Base-by-base conservation (phyloP, 2,329 filamentous ascomycete species). In the Kalaharituber pfeilii region DNA sequence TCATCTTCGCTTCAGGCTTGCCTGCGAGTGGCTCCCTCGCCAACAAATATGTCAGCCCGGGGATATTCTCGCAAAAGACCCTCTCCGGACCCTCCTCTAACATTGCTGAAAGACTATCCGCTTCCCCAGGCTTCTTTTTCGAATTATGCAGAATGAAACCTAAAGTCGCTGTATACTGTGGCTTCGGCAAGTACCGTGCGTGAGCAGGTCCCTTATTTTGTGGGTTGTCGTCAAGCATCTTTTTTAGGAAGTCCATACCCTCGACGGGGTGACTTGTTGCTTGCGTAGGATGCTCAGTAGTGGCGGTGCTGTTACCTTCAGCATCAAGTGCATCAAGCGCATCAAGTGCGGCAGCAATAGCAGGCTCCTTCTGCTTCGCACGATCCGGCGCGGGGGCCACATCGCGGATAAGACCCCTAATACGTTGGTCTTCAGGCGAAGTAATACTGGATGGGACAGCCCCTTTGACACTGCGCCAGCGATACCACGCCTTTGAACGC, bases 401-500 rank as follows among this genome's bases (percentile, higher is more conserved):
- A 11, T 20, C 15, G 11, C 25, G 18, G 15, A 47, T 47, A 22
- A 47, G 42, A 47, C 15, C 24, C 18, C 5, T 13, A 47, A 47
- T 47, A 11, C 25, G 18, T 22, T 47, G 42, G 11, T 47, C n/a
- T 47, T 11, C 13, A 18, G 42, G 42, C 13, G 42, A 47, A 15
- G 25, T 47, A 5, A 13, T 4, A 8, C 20, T 13, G 13, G 11
- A 13, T 22, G 42, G 42, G 5, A 8, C 3, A 5, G 18, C 25
- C 13, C 15, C 30, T 3, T 51, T 59, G 25, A 62, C 53, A 24
- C 58, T 55, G 27, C 60, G 59, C 61, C 61, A 63, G 20, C 62
- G 56, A 22, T 51, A 57, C 62, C 62, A 64, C 26, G 60, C 53
- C n/a, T 53, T 53, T 18, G 56, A 56, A 30, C 62, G 60, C 28